Base-by-base conservation (phyloP, 352 stramenopile species). In the Phytopythium boreale region DNA sequence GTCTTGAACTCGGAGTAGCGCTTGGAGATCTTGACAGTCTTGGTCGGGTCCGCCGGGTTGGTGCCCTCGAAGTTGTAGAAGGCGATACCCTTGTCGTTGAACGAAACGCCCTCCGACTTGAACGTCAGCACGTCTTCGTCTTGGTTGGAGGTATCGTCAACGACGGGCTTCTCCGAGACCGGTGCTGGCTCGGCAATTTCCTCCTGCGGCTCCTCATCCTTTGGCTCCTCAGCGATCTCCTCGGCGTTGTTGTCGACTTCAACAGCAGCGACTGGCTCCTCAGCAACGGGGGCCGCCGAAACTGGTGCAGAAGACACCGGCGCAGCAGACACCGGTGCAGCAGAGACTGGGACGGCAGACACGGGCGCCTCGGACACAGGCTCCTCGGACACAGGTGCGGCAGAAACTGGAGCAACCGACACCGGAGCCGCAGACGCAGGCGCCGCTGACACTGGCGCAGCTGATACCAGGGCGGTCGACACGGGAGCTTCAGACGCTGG, bases 1-100 rank as follows among this genome's bases (percentile, higher is more conserved):
- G 69, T 41, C 68, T 90, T 92, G 69, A 92, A 90, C 68, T 92
- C 81, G 61, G 83, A 90, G 70, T 82, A 92, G 29, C 84, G 80
- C 66, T 92, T 92, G 47, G 74, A 78, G 41, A 90, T 63, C 61
- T 76, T 74, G 3, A 80, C 27, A 19, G 86, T 72, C 62, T 77
- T 69, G 41, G 64, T 75, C 15, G 77, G 75, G 56, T 86, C 71
- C 8, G 72, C 56, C 29, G 71, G 67, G 63, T 83, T 76, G 4
- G 51, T 73, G 51, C 68, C 75, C 60, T 80, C 71, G 58, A 84
- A 88, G 59, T 82, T 81, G 81, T 90, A 90, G 62, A 76, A 88
- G 17, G 76, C 79, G 12, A 88, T 67, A 53, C 74, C 76, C 57
- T 79, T 75, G 59, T 88, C 81, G 53, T 74, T 77, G 51, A 80